Conservation (phyloP, 2,329 filamentous ascomycete genomes). For the Herpotrichia juniperi region DNA sequence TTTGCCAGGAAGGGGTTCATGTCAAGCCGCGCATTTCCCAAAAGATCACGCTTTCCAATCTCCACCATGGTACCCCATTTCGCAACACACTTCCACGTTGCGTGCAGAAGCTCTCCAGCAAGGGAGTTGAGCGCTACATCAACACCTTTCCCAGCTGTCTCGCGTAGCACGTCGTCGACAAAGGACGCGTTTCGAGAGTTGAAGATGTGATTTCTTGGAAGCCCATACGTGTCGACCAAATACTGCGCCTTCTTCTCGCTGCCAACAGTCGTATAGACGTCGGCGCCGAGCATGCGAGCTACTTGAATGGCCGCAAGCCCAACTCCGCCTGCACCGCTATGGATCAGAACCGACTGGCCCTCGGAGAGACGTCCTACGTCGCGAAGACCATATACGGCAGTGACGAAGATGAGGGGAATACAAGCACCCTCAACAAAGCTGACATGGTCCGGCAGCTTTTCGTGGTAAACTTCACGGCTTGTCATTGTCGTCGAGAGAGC, state of each 20-base stretch:
- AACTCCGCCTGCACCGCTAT: constrained; percentile 21
- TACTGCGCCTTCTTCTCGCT: neutral
- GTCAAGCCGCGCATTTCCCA: constrained; percentile 6
- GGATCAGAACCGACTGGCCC: constrained; percentile 12
- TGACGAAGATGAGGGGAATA: too few relatives aligned
- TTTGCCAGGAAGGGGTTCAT: constrained; percentile 1
- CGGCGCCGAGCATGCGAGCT: constrained; percentile 8
- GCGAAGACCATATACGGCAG: too few relatives aligned
- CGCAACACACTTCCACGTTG: constrained; percentile 29
- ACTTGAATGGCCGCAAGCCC: constrained; percentile 22
- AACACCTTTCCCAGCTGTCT: constrained; percentile 35
- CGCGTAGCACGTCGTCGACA: neutral
- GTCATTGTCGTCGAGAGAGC: too few relatives aligned
- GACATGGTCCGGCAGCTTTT: too few relatives aligned
- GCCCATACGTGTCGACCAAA: neutral
- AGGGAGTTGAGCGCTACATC: constrained; percentile 40
- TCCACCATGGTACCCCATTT: constrained; percentile 30
- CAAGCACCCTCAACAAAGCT: too few relatives aligned
- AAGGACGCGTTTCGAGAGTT: neutral
- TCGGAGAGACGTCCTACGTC: too few relatives aligned
- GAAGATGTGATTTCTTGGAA: neutral
- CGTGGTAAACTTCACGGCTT: too few relatives aligned
- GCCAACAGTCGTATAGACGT: constrained; percentile 27
- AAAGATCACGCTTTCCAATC: constrained; percentile 9
- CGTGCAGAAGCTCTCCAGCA: constrained; percentile 24